These are phyloP conservation scores for Debaryomyces tyrocola DNA, from an alignment of 805 yeast genomes.

Conservation along the genomic window DNA sequence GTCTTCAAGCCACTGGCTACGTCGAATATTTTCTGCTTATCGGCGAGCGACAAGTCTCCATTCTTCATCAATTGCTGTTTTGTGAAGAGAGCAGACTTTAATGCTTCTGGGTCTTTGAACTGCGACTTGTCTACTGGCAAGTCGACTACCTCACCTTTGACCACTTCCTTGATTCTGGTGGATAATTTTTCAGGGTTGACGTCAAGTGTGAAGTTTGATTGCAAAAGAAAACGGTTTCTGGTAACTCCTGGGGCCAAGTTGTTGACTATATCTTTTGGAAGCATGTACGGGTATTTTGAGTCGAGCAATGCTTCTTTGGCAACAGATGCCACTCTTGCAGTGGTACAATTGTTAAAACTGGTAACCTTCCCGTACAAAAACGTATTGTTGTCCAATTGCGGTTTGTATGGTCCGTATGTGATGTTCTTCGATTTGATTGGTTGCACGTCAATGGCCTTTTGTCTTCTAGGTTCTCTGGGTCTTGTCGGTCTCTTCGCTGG, in stretches of 20 bases:
- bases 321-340: conserved; percentile 40
- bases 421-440: conserved; percentile 6
- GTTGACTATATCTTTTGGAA: conserved; percentile 35
- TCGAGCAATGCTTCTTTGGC: conserved; percentile 37
- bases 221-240: conserved; percentile 33
- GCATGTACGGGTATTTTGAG: conserved; percentile 41
- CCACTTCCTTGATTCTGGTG: conserved; percentile 27
- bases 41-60: conserved; percentile 22
- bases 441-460: conserved; percentile 1
- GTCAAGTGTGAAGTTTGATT: conserved; percentile 24
- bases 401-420: conserved; percentile 14
- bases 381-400: conserved; percentile 22
- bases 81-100: conserved; percentile 12
- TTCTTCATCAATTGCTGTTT: conserved; percentile 25
- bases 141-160: conserved; percentile 29
- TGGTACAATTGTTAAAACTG: conserved; percentile 22
- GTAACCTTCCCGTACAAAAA: conserved; percentile 42
- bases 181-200: conserved; percentile 21
- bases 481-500: background rate
- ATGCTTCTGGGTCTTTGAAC: conserved; percentile 6
- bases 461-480: conserved; percentile 3
- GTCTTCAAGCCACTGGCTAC: conserved; percentile 28
- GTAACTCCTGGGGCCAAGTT: conserved; percentile 11
- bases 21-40: conserved; percentile 31
- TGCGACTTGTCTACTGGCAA: conserved; percentile 8